Conservation (phyloP, 179 eudicot genomes). For the Heliamphora pulchella region DNA sequence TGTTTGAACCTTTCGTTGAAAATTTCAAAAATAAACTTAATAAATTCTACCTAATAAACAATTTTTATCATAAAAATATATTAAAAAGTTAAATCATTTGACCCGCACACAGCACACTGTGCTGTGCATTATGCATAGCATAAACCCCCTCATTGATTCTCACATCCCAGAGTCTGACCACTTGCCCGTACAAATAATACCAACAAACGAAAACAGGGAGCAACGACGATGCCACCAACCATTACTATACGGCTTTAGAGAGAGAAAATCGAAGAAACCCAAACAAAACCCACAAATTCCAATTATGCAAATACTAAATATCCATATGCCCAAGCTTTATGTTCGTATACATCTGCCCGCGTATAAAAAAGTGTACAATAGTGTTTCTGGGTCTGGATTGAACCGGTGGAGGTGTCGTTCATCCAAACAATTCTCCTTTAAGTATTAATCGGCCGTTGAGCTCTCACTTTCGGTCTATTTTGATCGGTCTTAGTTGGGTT, state of each 20-base stretch:
- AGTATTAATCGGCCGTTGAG: conserved; percentile 36
- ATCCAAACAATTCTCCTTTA: not conserved
- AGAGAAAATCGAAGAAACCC: not conserved
- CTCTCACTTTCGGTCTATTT: conserved; percentile 30
- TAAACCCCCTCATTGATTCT: too few species aligned
- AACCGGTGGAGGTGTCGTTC: conserved; percentile 12
- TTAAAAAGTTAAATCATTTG: too few species aligned
- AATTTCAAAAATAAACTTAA: too few species aligned
- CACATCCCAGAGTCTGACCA: too few species aligned
- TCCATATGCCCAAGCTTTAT: not conserved
- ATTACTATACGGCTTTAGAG: not conserved
- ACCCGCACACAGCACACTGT: too few species aligned
- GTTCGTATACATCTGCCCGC: not conserved
- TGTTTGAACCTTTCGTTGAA: too few species aligned
- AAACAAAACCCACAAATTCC: not conserved
- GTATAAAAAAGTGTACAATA: not conserved
- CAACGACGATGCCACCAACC: not conserved
- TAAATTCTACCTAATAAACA: too few species aligned
- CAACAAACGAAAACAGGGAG: not conserved
- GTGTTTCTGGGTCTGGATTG: conserved; percentile 10
- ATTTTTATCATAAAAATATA: too few species aligned
- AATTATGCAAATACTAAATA: not conserved
- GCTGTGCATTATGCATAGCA: too few species aligned
- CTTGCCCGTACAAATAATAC: not conserved
- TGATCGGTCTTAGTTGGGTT: conserved; percentile 22